A percentile compares a stretch with the other conserved stretches of the same genome.
phyloP scores from a whole-genome alignment of 371 early-diverging fungal species.

The Vairimorpha necatrix region DNA sequence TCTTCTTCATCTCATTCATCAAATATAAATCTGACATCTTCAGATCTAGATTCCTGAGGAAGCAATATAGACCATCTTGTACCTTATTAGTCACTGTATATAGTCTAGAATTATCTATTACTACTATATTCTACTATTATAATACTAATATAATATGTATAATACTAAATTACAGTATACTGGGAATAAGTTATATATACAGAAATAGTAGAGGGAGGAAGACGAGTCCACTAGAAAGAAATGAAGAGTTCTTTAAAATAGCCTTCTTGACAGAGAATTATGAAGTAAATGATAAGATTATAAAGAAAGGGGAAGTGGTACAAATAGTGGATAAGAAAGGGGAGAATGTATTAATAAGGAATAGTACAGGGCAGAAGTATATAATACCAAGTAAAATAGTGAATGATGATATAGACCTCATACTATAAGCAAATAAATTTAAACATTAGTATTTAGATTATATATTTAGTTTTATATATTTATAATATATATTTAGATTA shows the following conservation, averaged over 20 bases:
- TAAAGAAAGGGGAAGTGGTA: conserved; percentile 27
- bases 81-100: not conserved
- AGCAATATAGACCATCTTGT: conserved; percentile 10
- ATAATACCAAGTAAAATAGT: conserved; percentile 9
- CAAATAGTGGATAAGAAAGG: conserved; percentile 26
- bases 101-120: not conserved
- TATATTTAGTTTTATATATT: not conserved
- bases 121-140: conserved; percentile 6
- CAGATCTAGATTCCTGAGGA: conserved; percentile 21
- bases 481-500: not conserved
- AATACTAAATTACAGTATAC: not conserved
- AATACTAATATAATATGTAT: conserved; percentile 3
- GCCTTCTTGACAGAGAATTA: conserved; percentile 10
- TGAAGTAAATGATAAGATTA: not conserved
- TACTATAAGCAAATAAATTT: conserved; percentile 10
- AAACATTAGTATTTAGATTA: not conserved
- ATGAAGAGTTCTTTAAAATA: conserved; percentile 31
- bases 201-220: conserved; percentile 5
- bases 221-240: conserved; percentile 14
- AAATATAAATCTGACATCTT: conserved; percentile 10
- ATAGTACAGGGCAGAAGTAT: conserved; percentile 11
- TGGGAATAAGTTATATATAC: not conserved
- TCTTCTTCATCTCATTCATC: not conserved
- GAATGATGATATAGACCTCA: conserved; percentile 30
- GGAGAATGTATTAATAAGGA: conserved; percentile 16